Conservation (phyloP, 306 rosid species). For the Acacia confusa region DNA sequence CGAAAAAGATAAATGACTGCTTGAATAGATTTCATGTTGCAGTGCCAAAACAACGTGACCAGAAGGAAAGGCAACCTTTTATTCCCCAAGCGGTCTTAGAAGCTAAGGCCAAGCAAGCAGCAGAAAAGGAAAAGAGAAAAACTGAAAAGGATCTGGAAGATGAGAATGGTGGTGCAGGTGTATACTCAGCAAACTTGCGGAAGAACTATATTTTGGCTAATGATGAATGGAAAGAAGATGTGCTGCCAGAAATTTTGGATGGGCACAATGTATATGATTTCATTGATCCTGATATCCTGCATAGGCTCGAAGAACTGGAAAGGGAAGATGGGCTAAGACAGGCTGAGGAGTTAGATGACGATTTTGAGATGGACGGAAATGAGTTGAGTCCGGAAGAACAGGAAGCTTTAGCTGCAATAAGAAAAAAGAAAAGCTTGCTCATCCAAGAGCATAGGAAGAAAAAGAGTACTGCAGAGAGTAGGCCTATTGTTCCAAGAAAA, state of each 20-base stretch:
- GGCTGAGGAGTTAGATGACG: constrained; percentile 54
- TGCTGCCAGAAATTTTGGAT: constrained; percentile 83
- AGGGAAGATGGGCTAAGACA: constrained; percentile 67
- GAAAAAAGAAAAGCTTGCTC: constrained; percentile 68
- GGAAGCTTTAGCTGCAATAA: constrained; percentile 60
- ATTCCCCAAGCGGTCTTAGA: constrained; percentile 77
- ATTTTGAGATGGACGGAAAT: constrained; percentile 66
- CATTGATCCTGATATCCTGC: constrained; percentile 73
- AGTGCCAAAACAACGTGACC: constrained; percentile 73
- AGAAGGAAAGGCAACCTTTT: constrained; percentile 75
- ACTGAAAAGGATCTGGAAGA: constrained; percentile 80
- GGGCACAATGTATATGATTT: constrained; percentile 90
- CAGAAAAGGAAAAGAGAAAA: constrained; percentile 58
- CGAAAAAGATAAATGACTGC: constrained; percentile 74
- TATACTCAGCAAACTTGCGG: constrained; percentile 75
- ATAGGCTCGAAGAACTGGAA: constrained; percentile 82
- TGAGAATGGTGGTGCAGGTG: constrained; percentile 95
- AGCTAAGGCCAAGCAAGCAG: constrained; percentile 64
- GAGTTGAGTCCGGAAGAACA: constrained; percentile 69
- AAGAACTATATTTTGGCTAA: constrained; percentile 68
- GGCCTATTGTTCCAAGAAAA: constrained; percentile 81
- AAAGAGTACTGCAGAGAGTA: constrained; percentile 86
- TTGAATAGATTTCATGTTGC: constrained; percentile 85
- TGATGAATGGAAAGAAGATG: constrained; percentile 90
- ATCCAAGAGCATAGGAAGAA: constrained; percentile 78